phyloP scores from a whole-genome alignment of 768 basidiomycete species.

The Hydnomerulius pinastri region DNA sequence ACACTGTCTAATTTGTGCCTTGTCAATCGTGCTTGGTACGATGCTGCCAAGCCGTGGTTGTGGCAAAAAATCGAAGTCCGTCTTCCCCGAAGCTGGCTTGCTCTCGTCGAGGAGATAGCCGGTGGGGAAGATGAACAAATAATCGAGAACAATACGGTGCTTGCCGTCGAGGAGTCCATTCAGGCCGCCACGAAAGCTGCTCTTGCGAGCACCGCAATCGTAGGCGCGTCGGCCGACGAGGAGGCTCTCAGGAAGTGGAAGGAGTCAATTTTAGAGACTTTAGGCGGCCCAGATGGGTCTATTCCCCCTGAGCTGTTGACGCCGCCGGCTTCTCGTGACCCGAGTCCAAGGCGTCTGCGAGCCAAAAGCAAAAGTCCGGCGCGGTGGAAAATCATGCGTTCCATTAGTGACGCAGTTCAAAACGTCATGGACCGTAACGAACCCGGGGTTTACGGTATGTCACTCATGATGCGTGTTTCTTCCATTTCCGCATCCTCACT shows the following conservation, averaged over 20 bases:
- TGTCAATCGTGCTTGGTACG: conserved; percentile 76
- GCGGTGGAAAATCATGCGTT: conserved; percentile 79
- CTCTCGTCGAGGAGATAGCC: conserved; percentile 76
- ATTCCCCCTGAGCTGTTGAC: conserved; percentile 77
- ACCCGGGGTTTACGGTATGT: conserved; percentile 73
- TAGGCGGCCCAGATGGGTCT: conserved; percentile 64
- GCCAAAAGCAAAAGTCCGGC: conserved; percentile 80
- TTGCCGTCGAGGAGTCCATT: conserved; percentile 67
- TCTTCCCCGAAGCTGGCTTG: conserved; percentile 81
- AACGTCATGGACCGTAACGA: conserved; percentile 62
- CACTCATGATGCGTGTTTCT: background rate
- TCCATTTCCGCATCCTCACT: conserved; percentile 6
- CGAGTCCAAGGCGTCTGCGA: conserved; percentile 74
- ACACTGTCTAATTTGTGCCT: conserved; percentile 74
- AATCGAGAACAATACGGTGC: conserved; percentile 54
- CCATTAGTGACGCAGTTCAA: conserved; percentile 78
- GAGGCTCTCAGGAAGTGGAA: conserved; percentile 53
- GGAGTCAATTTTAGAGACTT: conserved; percentile 57
- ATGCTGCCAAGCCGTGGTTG: conserved; percentile 85
- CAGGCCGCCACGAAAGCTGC: conserved; percentile 67
- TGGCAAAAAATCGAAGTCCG: conserved; percentile 85
- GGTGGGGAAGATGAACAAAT: conserved; percentile 63
- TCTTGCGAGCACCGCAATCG: conserved; percentile 44
- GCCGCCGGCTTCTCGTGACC: conserved; percentile 80
- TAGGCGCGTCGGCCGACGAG: conserved; percentile 39